phyloP scores from a whole-genome alignment of 2,329 filamentous ascomycete genomes.

The Colletotrichum camelliae region DNA sequence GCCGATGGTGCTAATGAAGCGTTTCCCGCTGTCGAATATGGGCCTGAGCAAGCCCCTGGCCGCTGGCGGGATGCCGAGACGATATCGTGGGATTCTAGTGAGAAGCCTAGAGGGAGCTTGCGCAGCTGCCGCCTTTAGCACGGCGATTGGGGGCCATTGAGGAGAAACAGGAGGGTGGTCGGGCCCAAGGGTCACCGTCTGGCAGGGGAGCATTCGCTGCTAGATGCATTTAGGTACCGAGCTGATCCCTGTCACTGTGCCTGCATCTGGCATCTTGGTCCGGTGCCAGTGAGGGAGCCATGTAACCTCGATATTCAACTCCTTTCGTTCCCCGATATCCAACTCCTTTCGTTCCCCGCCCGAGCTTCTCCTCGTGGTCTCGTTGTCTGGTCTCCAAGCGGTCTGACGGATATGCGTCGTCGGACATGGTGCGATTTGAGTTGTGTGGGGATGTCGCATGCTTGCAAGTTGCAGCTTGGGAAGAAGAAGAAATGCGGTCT shows the following conservation, averaged over 20 bases:
- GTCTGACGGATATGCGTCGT: neutral
- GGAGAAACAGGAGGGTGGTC: neutral
- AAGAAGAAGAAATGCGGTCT: neutral
- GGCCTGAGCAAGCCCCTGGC: neutral
- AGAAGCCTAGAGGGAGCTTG: neutral
- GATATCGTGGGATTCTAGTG: neutral
- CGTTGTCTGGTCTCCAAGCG: neutral
- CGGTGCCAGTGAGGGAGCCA: slow-evolving; percentile 13
- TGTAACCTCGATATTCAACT: slow-evolving; percentile 13
- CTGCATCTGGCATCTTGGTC: slow-evolving; percentile 17
- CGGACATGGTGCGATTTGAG: neutral
- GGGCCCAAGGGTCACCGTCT: neutral
- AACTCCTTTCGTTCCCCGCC: neutral
- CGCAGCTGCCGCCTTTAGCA: neutral
- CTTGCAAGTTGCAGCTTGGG: neutral
- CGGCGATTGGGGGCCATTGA: neutral
- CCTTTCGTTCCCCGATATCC: neutral
- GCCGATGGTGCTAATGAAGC: neutral
- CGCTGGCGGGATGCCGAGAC: neutral
- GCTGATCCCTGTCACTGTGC: slow-evolving; percentile 2
- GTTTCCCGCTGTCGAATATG: neutral
- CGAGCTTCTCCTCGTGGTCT: neutral
- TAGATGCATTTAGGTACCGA: slow-evolving; percentile 6
- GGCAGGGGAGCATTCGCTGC: neutral
- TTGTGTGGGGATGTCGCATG: neutral